A percentile compares a stretch with the other conserved stretches of the same genome.
These are phyloP conservation scores for Trichoderma pleuroti DNA, from an alignment of 2,329 filamentous ascomycete species.

Conservation along the genomic window DNA sequence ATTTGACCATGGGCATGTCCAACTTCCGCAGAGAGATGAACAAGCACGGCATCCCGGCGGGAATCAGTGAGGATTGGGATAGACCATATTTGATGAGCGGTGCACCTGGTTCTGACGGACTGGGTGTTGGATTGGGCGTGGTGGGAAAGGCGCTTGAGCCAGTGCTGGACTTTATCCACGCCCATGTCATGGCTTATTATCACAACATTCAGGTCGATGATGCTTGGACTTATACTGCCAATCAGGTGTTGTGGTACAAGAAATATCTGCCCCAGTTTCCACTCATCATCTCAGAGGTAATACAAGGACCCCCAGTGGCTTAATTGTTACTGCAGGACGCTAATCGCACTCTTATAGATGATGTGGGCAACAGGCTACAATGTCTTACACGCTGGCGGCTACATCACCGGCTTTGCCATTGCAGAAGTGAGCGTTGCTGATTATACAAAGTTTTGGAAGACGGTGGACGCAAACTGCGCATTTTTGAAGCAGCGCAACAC, in stretches of 20 bases:
- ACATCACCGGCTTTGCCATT: slow-evolving; percentile 1
- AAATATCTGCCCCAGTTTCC: background rate
- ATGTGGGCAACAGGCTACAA: slow-evolving; percentile 22
- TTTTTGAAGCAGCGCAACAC: slow-evolving; percentile 20
- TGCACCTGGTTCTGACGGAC: background rate
- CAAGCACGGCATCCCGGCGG: slow-evolving; percentile 17
- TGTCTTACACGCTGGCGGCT: slow-evolving; percentile 9
- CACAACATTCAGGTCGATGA: slow-evolving; percentile 4
- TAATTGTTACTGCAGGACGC: slow-evolving; percentile 2
- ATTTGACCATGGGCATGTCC: background rate
- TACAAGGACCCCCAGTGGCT: background rate
- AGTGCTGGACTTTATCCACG: slow-evolving; percentile 20
- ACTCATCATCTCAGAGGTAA: background rate
- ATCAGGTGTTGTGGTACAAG: slow-evolving; percentile 18
- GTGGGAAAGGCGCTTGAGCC: slow-evolving; percentile 19
- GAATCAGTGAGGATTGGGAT: slow-evolving; percentile 24
- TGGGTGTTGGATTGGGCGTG: background rate
- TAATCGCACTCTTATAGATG: slow-evolving; percentile 16
- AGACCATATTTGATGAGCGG: slow-evolving; percentile 19
- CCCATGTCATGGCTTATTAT: slow-evolving; percentile 23
- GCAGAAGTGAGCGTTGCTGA: slow-evolving; percentile 19
- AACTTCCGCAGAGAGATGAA: slow-evolving; percentile 19
- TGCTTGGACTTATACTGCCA: slow-evolving; percentile 20
- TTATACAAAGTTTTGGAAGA: slow-evolving; percentile 21
- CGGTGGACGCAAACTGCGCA: slow-evolving; percentile 20